Conservation (phyloP, 2,329 filamentous ascomycete species). For the Fusarium sarcochroum region DNA sequence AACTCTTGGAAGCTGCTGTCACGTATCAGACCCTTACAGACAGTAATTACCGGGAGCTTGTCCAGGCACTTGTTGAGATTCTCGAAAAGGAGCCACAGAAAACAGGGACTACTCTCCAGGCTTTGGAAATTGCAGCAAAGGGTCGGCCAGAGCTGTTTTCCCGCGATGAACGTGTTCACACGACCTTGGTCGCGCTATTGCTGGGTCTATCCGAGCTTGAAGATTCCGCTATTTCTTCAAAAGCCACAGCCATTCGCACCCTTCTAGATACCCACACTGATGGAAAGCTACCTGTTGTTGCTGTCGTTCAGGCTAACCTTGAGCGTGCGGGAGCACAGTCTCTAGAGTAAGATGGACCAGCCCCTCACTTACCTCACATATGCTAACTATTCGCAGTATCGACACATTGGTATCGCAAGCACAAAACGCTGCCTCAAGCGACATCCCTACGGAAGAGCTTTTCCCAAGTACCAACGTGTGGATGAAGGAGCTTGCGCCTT, state of each 20-base stretch:
- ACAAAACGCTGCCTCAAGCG: constrained; percentile 51
- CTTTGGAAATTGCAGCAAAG: constrained; percentile 64
- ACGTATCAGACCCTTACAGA: constrained; percentile 58
- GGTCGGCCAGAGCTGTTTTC: constrained; percentile 61
- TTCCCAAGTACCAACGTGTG: constrained; percentile 77
- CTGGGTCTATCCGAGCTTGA: constrained; percentile 67
- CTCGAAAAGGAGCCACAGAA: constrained; percentile 51
- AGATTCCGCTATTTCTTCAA: constrained; percentile 56
- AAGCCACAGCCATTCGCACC: constrained; percentile 59
- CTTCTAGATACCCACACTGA: constrained; percentile 61
- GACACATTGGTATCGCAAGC: constrained; percentile 67
- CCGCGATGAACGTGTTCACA: constrained; percentile 61
- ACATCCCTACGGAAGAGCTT: constrained; percentile 60
- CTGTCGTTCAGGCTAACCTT: constrained; percentile 69
- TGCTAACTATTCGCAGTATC: constrained; percentile 55
- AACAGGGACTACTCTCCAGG: constrained; percentile 55
- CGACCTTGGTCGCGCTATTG: constrained; percentile 66
- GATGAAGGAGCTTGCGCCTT: constrained; percentile 70
- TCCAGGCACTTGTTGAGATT: constrained; percentile 53
- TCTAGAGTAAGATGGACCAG: constrained; percentile 60
- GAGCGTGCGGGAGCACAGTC: constrained; percentile 64
- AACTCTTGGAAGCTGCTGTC: constrained; percentile 64
- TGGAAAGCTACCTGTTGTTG: constrained; percentile 61
- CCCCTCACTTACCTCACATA: neutral
- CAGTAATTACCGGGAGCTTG: constrained; percentile 52